Conservation (phyloP, 1,284 basidiomycete species). For the Cystobasidium pallidum region DNA sequence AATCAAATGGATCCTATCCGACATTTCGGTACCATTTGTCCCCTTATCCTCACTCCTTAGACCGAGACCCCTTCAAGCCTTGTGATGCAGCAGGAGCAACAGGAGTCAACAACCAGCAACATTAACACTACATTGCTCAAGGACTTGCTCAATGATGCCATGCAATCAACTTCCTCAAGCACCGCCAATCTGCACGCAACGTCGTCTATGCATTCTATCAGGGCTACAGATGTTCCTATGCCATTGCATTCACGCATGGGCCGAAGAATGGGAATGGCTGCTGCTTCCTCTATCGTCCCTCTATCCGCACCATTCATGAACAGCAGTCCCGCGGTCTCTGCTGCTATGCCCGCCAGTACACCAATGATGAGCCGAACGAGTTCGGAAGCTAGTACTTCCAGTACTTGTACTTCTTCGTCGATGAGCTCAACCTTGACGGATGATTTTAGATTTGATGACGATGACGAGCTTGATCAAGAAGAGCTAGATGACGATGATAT, state of each 20-base stretch:
- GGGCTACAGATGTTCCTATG: neutral
- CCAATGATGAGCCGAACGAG: slow-evolving; percentile 12
- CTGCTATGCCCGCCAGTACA: neutral
- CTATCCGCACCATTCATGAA: neutral
- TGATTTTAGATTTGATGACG: slow-evolving; percentile 13
- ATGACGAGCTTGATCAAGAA: slow-evolving; percentile 5
- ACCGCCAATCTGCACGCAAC: neutral
- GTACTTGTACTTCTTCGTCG: neutral
- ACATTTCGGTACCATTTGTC: slow-evolving; percentile 5
- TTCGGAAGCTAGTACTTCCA: slow-evolving; percentile 22
- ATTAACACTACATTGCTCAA: neutral
- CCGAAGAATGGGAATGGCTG: slow-evolving; percentile 15
- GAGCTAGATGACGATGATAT: slow-evolving; percentile 6
- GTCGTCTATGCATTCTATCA: neutral
- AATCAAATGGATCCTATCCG: neutral
- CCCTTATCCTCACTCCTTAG: neutral
- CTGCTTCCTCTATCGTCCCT: neutral
- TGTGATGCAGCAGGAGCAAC: neutral
- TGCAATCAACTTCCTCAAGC: neutral
- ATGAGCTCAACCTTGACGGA: slow-evolving; percentile 7
- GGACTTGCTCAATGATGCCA: slow-evolving; percentile 14
- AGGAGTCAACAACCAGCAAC: neutral
- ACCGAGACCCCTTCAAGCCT: slow-evolving; percentile 4
- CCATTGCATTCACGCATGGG: slow-evolving; percentile 14
- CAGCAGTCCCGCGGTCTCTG: neutral